These are phyloP conservation scores for Elymus sibiricus DNA, from an alignment of 176 grass and related monocot genomes.

Conservation along the genomic window DNA sequence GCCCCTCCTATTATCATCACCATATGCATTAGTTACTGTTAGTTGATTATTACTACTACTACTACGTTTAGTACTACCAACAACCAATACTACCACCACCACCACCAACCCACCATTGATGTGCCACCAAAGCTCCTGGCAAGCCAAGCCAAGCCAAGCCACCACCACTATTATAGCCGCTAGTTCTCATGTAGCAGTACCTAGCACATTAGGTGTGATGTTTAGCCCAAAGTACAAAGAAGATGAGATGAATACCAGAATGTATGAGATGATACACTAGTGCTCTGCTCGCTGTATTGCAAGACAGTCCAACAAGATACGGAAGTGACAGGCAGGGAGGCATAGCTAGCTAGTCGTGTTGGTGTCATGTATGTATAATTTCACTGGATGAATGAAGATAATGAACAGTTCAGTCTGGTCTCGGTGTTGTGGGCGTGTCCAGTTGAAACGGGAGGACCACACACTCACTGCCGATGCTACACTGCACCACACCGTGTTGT, in stretches of 20 bases:
- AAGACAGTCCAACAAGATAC: constrained; percentile 17
- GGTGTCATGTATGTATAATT: constrained; percentile 16
- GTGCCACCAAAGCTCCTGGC: constrained; percentile 13
- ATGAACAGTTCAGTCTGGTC: neutral
- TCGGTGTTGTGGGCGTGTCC: neutral
- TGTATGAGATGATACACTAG: constrained; percentile 29
- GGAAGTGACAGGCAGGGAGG: neutral
- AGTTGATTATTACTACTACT: constrained; percentile 7
- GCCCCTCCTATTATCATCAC: constrained; percentile 13
- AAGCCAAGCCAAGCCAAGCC: neutral
- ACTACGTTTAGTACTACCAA: neutral
- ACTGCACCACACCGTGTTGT: neutral
- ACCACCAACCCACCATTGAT: constrained; percentile 29
- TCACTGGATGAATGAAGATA: constrained; percentile 26
- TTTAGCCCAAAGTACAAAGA: constrained; percentile 13
- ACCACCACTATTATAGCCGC: constrained; percentile 6
- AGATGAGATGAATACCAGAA: neutral
- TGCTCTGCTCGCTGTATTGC: constrained; percentile 16
- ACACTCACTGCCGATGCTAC: neutral
- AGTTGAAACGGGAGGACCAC: neutral
- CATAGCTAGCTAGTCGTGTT: neutral
- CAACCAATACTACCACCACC: neutral
- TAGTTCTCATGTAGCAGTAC: neutral
- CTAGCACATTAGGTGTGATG: constrained; percentile 31
- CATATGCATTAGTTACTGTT: constrained; percentile 7